These are phyloP conservation scores for Irpex sp. DNA, from an alignment of 1,284 basidiomycete species.

Conservation along the genomic window DNA sequence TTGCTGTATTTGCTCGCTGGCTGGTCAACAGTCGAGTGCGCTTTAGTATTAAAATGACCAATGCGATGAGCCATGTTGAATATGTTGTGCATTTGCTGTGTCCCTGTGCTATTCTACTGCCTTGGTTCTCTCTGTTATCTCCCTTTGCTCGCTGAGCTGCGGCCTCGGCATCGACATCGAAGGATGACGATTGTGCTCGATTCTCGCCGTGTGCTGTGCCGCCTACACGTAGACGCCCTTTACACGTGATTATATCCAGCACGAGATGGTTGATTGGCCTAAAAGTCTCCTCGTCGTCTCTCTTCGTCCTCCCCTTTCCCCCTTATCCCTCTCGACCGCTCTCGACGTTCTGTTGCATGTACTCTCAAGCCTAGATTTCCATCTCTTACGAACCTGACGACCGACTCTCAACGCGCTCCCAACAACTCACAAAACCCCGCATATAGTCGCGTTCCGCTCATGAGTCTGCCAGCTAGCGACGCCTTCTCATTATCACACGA, in stretches of 20 bases:
- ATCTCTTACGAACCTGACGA: slow-evolving; percentile 2
- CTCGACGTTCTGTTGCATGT: slow-evolving; percentile 1
- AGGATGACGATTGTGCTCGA: neutral
- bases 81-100: neutral
- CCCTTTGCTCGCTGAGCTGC: neutral
- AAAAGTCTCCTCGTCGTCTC: neutral
- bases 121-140: neutral
- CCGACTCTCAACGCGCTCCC: neutral
- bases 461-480: slow-evolving; percentile 50
- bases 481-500: slow-evolving; percentile 47
- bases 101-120: neutral
- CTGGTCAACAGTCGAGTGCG: neutral
- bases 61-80: neutral
- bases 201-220: neutral
- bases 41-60: neutral
- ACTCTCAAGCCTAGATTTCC: neutral
- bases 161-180: neutral
- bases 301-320: neutral
- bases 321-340: neutral
- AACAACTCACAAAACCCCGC: neutral
- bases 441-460: slow-evolving; percentile 13
- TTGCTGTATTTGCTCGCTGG: neutral
- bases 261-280: neutral
- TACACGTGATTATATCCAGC: neutral
- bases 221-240: neutral